Evolutionary conservation across 73 alveolate species (phyloP), one percentile per base, ranked within the genome.

Genomic region (Symbiodinium natans): DNA sequence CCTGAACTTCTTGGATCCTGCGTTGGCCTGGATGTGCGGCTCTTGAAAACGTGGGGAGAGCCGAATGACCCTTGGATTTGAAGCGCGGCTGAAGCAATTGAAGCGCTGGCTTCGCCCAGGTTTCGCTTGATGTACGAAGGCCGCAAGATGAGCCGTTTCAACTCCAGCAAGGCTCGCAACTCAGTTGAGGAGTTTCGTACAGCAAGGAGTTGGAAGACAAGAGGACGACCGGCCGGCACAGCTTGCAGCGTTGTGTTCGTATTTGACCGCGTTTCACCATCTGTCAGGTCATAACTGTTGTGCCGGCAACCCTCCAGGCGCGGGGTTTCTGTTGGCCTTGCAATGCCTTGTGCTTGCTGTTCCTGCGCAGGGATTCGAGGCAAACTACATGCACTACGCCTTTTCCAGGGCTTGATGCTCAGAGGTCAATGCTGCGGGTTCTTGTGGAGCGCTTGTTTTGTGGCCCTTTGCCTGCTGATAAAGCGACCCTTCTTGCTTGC

Each of bases 221-320:
- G n/a, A n/a, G n/a, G 74, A n/a, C 74, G 21, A 54, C 74, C 21
- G 74, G 11, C 21, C 21, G 74, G 74, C 29, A 54, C 74, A 21
- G 29, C 74, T 54, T 54, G 74, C 21, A 21, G 29, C 74, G 29
- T 54, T 54, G 74, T 15, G 74, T 21, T 54, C 74, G 11, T 21
- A 54, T 15, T 54, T 11, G n/a, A n/a, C n/a, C n/a, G n/a, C n/a
- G 11, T n/a, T n/a, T n/a, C 29, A 52, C 71, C 52, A 1, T 2
- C 13, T 33, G 38, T 82, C 92, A 92, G 98, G 82, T 92, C 68
- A 80, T 92, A 80, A 74, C 98, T 23, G 68, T 92, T 54, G 92
- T 80, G 86, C 98, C 98, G n/a, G 98, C 98, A 42, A 92, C 98
- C 43, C 92, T 92, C 9, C 98, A 92, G 98, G 98, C 48, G 42